Evolutionary conservation across 2,329 filamentous ascomycete species (phyloP).

Genomic region (Epichloe gansuensis): DNA sequence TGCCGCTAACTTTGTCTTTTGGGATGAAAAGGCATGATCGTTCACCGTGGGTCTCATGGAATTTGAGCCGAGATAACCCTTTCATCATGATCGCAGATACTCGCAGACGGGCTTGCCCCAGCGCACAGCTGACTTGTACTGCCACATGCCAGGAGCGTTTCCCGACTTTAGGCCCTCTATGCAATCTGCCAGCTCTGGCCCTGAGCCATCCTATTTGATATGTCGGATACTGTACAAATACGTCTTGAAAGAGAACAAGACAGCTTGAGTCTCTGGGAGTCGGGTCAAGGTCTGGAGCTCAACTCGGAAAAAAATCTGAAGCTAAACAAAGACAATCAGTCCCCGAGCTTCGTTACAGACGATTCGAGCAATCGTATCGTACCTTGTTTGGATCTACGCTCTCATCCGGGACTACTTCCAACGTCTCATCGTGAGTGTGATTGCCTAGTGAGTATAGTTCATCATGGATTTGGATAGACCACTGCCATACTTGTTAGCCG

Average conservation of each 20-base stretch:
- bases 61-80: no score
- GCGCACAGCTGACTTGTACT: constrained; percentile 35
- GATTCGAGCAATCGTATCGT: neutral
- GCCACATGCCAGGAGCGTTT: constrained; percentile 41
- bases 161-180: constrained; percentile 38
- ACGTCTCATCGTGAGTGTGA: constrained; percentile 20
- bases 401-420: constrained; percentile 21
- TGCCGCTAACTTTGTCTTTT: no score
- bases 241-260: constrained; percentile 45
- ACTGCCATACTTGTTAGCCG: constrained; percentile 20
- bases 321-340: neutral
- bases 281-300: constrained; percentile 40
- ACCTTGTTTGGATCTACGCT: constrained; percentile 27
- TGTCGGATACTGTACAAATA: constrained; percentile 36
- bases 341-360: neutral
- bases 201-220: constrained; percentile 36
- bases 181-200: constrained; percentile 33
- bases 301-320: constrained; percentile 26
- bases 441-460: constrained; percentile 28
- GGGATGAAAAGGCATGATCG: no score
- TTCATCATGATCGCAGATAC: constrained; percentile 26
- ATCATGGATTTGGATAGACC: constrained; percentile 33
- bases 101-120: constrained; percentile 35
- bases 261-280: constrained; percentile 30
- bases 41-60: no score